Conservation (phyloP, 2,329 filamentous ascomycete genomes). For the Curvularia lunata region DNA sequence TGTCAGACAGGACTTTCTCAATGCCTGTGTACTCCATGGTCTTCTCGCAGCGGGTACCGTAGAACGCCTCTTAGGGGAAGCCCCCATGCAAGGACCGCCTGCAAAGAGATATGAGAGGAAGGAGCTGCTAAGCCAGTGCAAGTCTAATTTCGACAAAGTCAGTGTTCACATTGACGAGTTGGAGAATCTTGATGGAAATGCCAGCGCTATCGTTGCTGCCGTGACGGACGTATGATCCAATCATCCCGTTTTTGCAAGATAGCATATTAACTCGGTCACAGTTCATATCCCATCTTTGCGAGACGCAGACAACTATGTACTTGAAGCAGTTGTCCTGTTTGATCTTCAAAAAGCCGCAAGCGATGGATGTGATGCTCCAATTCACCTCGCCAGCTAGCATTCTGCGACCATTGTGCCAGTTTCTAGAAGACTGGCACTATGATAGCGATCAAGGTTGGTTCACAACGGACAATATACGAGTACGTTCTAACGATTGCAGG, state of each 20-base stretch:
- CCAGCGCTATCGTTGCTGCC: slow-evolving; percentile 81
- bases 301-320: slow-evolving; percentile 78
- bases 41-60: slow-evolving; percentile 81
- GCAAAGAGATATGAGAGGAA: slow-evolving; percentile 79
- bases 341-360: slow-evolving; percentile 73
- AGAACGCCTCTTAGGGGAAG: slow-evolving; percentile 80
- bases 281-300: slow-evolving; percentile 73
- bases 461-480: background rate
- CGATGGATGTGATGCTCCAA: slow-evolving; percentile 75
- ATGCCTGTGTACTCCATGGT: slow-evolving; percentile 85
- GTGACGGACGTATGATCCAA: slow-evolving; percentile 50
- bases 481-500: slow-evolving; percentile 49
- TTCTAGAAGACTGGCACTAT: slow-evolving; percentile 80
- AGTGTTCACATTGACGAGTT: slow-evolving; percentile 81
- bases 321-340: slow-evolving; percentile 75
- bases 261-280: slow-evolving; percentile 40
- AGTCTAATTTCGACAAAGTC: slow-evolving; percentile 74
- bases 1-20: slow-evolving; percentile 83
- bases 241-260: background rate
- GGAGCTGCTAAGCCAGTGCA: slow-evolving; percentile 77
- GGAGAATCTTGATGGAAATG: slow-evolving; percentile 90
- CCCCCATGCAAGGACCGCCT: slow-evolving; percentile 78
- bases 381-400: slow-evolving; percentile 75
- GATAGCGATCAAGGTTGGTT: slow-evolving; percentile 74
- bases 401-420: slow-evolving; percentile 73